phyloP scores from a whole-genome alignment of 805 yeast genomes.

The Schizosaccharomyces pombe region ASM294v3 CU329670.1:1349001-1349500 shows the following conservation, averaged over 20 bases:
- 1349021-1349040: slow-evolving; percentile 30
- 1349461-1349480: slow-evolving; percentile 68
- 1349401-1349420: slow-evolving; percentile 50
- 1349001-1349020: slow-evolving; percentile 28
- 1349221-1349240: slow-evolving; percentile 44
- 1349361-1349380: slow-evolving; percentile 40
- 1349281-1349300: slow-evolving; percentile 59
- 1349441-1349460: slow-evolving; percentile 43
- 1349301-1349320: slow-evolving; percentile 54
- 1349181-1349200: slow-evolving; percentile 41
- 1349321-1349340: slow-evolving; percentile 60
- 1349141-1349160: slow-evolving; percentile 37
- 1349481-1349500: slow-evolving; percentile 52
- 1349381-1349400: slow-evolving; percentile 59
- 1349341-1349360: slow-evolving; percentile 48
- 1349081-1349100: slow-evolving; percentile 24
- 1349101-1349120: slow-evolving; percentile 55
- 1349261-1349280: slow-evolving; percentile 53
- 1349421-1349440: slow-evolving; percentile 50
- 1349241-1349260: slow-evolving; percentile 62
- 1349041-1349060: slow-evolving; percentile 36
- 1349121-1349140: slow-evolving; percentile 42
- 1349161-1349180: slow-evolving; percentile 40
- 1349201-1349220: slow-evolving; percentile 56
- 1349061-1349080: slow-evolving; percentile 35